Percentiles rank a stretch among this genome's conserved stretches.
These are phyloP conservation scores for Uronychia setigera DNA, from an alignment of 73 alveolate species.

Conservation along the genomic window DNA sequence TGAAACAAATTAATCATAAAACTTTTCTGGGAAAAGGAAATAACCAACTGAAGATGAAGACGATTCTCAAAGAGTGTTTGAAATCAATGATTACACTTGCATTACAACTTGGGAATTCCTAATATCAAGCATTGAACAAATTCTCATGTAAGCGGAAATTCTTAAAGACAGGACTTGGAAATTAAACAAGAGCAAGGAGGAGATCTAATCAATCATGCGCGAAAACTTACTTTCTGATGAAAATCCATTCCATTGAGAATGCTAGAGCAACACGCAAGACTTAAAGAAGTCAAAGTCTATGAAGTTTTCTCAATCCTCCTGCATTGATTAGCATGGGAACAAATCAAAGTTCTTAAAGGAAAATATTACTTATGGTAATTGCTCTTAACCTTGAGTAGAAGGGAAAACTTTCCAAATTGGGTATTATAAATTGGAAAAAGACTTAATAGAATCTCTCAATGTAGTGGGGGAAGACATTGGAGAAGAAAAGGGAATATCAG, in stretches of 20 bases:
- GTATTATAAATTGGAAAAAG: not conserved
- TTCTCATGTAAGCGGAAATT: not conserved
- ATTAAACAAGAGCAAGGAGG: not conserved
- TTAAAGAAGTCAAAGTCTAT: not conserved
- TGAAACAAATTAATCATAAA: no score
- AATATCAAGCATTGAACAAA: not conserved
- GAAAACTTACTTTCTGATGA: not conserved
- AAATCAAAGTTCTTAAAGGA: not conserved
- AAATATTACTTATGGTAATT: not conserved
- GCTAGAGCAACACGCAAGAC: not conserved
- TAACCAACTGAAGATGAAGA: no score
- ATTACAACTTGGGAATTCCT: not conserved
- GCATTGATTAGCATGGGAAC: not conserved
- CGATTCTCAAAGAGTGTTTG: no score
- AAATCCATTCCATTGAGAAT: not conserved
- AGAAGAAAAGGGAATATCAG: not conserved
- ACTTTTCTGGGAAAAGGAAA: no score
- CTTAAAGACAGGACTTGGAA: not conserved
- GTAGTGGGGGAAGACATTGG: no score
- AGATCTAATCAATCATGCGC: not conserved
- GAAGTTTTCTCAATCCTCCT: not conserved
- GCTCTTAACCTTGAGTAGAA: not conserved
- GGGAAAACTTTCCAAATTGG: not conserved
- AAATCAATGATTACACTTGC: not conserved
- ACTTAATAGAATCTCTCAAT: no score